Conservation (phyloP, 2,329 filamentous ascomycete genomes). For the Pseudonectria foliicola region DNA sequence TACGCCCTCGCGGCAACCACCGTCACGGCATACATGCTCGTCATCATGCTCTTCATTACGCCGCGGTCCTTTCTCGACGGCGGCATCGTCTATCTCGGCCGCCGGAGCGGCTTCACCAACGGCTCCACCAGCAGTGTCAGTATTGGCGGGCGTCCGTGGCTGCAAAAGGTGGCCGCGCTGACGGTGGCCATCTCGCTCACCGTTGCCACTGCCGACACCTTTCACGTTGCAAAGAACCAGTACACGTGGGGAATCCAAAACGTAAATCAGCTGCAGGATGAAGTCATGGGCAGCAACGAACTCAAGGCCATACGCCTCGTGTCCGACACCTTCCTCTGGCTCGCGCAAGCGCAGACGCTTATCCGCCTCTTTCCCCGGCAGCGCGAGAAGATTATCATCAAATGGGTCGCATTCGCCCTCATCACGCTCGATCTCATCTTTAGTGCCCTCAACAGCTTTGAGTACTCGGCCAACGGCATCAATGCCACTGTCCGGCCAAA, state of each 20-base stretch:
- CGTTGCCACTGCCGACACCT: constrained; percentile 88
- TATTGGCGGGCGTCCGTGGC: constrained; percentile 85
- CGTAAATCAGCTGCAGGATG: constrained; percentile 63
- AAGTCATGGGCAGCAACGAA: constrained; percentile 77
- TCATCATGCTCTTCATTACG: constrained; percentile 90
- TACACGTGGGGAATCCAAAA: constrained; percentile 77
- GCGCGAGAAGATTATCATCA: constrained; percentile 96
- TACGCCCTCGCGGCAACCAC: constrained; percentile 91
- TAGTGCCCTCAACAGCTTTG: constrained; percentile 83
- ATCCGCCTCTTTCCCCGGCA: constrained; percentile 94
- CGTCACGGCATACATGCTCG: constrained; percentile 82
- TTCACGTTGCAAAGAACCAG: constrained; percentile 73
- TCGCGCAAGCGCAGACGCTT: constrained; percentile 93
- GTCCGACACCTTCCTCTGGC: constrained; percentile 93
- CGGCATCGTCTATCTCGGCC: constrained; percentile 71
- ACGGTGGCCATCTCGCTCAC: constrained; percentile 79
- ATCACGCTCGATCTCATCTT: constrained; percentile 89
- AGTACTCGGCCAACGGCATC: constrained; percentile 43
- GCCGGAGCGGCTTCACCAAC: constrained; percentile 79
- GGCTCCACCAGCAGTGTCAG: constrained; percentile 72
- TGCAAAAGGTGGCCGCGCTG: constrained; percentile 75
- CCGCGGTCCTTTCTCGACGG: constrained; percentile 90
- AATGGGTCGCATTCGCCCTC: constrained; percentile 93
- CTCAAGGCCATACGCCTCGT: constrained; percentile 88
- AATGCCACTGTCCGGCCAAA: constrained; percentile 55